These are phyloP conservation scores for Hortaea werneckii DNA, from an alignment of 2,329 filamentous ascomycete species.

Conservation along the genomic window DNA sequence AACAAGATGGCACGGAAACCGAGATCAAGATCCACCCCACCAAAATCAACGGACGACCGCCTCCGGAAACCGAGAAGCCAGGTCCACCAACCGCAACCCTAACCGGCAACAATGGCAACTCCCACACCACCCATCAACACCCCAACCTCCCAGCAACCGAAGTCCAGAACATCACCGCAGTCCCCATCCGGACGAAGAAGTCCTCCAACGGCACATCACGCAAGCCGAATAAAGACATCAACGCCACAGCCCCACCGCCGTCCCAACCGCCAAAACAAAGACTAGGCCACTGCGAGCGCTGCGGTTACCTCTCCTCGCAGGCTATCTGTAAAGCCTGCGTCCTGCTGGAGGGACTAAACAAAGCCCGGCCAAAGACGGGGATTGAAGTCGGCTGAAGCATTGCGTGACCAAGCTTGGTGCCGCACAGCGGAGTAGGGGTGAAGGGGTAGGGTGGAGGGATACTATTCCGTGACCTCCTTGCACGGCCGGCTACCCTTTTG, in stretches of 20 bases:
- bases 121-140: constrained; percentile 4
- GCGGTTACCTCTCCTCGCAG: constrained; percentile 94
- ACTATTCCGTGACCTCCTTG: too few species aligned
- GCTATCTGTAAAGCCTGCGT: constrained; percentile 87
- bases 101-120: constrained; percentile 3
- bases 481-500: too few species aligned
- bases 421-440: too few species aligned
- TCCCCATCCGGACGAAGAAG: constrained; percentile 23
- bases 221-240: background rate
- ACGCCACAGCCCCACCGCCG: background rate
- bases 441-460: too few species aligned
- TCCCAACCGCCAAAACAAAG: constrained; percentile 51
- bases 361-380: constrained; percentile 42
- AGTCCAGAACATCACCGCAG: background rate
- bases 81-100: background rate
- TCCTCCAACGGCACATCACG: too few species aligned
- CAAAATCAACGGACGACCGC: constrained; percentile 1
- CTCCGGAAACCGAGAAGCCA: background rate
- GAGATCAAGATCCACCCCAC: constrained; percentile 44
- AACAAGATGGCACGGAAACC: constrained; percentile 46
- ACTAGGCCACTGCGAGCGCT: constrained; percentile 73
- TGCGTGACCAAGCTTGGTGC: too few species aligned
- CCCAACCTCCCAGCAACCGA: background rate
- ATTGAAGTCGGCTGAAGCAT: constrained; percentile 25
- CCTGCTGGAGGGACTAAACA: constrained; percentile 82